Conservation (phyloP, 1,284 basidiomycete species). For the Kalmanozyma brasiliensis region DNA sequence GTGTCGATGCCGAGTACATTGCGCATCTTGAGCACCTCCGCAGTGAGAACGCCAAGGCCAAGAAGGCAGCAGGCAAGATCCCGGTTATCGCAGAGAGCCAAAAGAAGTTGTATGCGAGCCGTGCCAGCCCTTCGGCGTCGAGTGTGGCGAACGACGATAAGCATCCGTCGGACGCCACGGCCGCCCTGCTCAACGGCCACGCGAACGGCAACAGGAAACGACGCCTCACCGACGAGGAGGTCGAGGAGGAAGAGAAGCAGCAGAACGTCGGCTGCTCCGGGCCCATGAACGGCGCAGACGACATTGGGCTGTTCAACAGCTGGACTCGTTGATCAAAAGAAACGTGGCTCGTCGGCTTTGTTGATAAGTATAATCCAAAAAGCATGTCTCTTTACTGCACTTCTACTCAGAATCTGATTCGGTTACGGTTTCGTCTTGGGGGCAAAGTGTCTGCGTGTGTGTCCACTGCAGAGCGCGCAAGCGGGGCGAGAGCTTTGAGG, state of each 20-base stretch:
- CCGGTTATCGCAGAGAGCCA: constrained; percentile 40
- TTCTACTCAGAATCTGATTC: background rate
- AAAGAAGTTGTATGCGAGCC: constrained; percentile 45
- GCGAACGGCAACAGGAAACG: constrained; percentile 37
- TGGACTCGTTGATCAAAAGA: constrained; percentile 55
- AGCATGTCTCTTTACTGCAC: background rate
- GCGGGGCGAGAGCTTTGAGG: no score
- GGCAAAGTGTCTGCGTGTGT: no score
- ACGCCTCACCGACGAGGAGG: constrained; percentile 27
- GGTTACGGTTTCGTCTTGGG: constrained; percentile 1
- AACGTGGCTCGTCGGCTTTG: background rate
- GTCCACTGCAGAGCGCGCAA: no score
- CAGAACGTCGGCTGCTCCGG: constrained; percentile 56
- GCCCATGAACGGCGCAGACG: constrained; percentile 66
- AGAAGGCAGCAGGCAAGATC: constrained; percentile 45
- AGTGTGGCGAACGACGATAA: constrained; percentile 52
- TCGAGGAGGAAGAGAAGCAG: constrained; percentile 47
- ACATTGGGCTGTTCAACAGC: constrained; percentile 59
- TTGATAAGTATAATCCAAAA: background rate
- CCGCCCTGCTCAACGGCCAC: constrained; percentile 7
- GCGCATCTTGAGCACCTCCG: constrained; percentile 79
- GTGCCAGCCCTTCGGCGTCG: constrained; percentile 32
- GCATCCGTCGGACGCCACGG: constrained; percentile 28
- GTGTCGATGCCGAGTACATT: constrained; percentile 89
- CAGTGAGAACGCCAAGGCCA: constrained; percentile 82